Base-by-base conservation (phyloP, 2,329 filamentous ascomycete species). In the Penicillium frequentans region DNA sequence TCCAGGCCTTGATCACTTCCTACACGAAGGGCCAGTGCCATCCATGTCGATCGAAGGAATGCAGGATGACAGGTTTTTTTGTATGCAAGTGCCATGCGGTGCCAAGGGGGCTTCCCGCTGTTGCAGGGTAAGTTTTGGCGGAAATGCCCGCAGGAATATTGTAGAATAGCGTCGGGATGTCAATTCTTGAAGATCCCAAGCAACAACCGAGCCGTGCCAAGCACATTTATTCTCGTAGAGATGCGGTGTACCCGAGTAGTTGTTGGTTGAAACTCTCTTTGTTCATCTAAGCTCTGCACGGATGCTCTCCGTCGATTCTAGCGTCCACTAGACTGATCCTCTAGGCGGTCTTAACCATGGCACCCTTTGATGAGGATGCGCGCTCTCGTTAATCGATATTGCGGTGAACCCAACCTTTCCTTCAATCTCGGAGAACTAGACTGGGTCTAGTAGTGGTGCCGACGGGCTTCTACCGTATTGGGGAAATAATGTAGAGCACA, bases 301-400 rank as follows among this genome's bases (percentile, higher is more conserved):
- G 56, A 60, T 39, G 53, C 7, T 27, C 31, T 37, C 54, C 55
- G 56, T 60, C 26, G 31, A 54, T 59, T 60, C 54, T 66, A 65
- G 64, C 60, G 64, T 52, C 54, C 21, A 63, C 62, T 65, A 64
- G 63, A 53, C 49, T 14, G 37, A 16, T 27, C 51, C 42, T 59
- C 51, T 47, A 55, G 24, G 23, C 48, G 37, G 42, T 33, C 31
- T 48, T 57, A 63, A 66, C 64, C 64, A 65, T 64, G 64, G 64
- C 62, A 59, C 64, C 31, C 46, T 66, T 64, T 66, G 52, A 64
- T 66, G 58, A 64, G 51, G 63, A 66, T 66, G 55, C 50, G 55
- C 63, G 31, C 57, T 52, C 56, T n/a, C 37, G 29, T 42, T 57
- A 45, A 42, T 26, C 46, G 31, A 56, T 39, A 55, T 57, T 39